phyloP scores from a whole-genome alignment of 2,329 filamentous ascomycete genomes.

The Ophiocordyceps sinensis region DNA sequence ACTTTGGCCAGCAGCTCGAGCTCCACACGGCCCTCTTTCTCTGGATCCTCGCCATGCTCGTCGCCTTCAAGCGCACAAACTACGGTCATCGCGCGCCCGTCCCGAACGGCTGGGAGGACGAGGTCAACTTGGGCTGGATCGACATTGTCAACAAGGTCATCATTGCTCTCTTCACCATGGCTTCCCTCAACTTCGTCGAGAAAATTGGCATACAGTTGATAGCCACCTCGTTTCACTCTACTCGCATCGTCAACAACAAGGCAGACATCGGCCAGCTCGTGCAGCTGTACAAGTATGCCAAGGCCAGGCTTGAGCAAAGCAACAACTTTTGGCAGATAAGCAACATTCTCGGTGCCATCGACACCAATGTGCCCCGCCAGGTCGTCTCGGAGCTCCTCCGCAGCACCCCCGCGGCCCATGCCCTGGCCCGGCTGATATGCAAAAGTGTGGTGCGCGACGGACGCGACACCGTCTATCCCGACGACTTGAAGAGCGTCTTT shows the following conservation, averaged over 20 bases:
- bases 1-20: slow-evolving; percentile 75
- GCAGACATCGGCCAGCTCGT: slow-evolving; percentile 58
- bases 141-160: slow-evolving; percentile 71
- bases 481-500: slow-evolving; percentile 69
- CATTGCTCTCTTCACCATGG: slow-evolving; percentile 67
- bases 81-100: slow-evolving; percentile 34
- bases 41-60: slow-evolving; percentile 77
- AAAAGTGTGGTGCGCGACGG: slow-evolving; percentile 67
- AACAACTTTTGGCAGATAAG: slow-evolving; percentile 33
- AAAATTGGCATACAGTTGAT: slow-evolving; percentile 94
- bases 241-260: slow-evolving; percentile 84
- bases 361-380: slow-evolving; percentile 67
- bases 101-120: slow-evolving; percentile 20
- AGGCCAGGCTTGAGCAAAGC: slow-evolving; percentile 49
- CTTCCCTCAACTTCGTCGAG: slow-evolving; percentile 69
- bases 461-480: slow-evolving; percentile 60
- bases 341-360: slow-evolving; percentile 28
- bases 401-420: slow-evolving; percentile 60
- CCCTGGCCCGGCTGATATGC: slow-evolving; percentile 76
- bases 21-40: slow-evolving; percentile 76
- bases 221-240: slow-evolving; percentile 82
- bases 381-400: slow-evolving; percentile 67
- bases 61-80: slow-evolving; percentile 77
- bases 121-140: slow-evolving; percentile 52
- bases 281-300: slow-evolving; percentile 53